phyloP scores from a whole-genome alignment of 164 flowering plant species.

The Chimonanthus salicifolius region DNA sequence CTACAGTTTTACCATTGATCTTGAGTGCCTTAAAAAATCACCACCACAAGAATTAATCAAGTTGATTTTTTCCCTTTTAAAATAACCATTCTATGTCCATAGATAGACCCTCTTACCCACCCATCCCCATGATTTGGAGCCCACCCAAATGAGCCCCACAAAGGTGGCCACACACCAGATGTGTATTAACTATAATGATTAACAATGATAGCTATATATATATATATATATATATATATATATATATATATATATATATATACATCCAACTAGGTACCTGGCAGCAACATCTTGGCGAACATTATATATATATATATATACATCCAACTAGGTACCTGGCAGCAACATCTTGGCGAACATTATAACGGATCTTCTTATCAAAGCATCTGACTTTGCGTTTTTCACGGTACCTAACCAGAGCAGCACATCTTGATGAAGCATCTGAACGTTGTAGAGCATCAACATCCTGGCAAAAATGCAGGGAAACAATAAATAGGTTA shows the following conservation, averaged over 20 bases:
- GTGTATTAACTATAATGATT: too few relatives aligned
- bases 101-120: background rate
- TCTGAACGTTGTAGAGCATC: constrained; percentile 40
- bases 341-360: constrained; percentile 78
- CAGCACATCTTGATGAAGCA: constrained; percentile 62
- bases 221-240: background rate
- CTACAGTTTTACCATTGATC: too few relatives aligned
- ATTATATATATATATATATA: constrained; percentile 17
- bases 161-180: too few relatives aligned
- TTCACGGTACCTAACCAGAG: constrained; percentile 61
- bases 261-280: constrained; percentile 30
- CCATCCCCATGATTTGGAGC: background rate
- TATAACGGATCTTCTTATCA: constrained; percentile 79
- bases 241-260: too few relatives aligned
- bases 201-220: background rate
- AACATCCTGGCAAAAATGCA: constrained; percentile 25
- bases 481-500: background rate
- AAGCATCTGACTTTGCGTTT: constrained; percentile 77
- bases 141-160: background rate
- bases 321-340: constrained; percentile 37
- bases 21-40: background rate
- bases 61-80: background rate
- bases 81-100: background rate
- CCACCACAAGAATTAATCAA: background rate
- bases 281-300: constrained; percentile 82